Conservation (phyloP, 1,284 basidiomycete species). For the Cerioporus squamosus region DNA sequence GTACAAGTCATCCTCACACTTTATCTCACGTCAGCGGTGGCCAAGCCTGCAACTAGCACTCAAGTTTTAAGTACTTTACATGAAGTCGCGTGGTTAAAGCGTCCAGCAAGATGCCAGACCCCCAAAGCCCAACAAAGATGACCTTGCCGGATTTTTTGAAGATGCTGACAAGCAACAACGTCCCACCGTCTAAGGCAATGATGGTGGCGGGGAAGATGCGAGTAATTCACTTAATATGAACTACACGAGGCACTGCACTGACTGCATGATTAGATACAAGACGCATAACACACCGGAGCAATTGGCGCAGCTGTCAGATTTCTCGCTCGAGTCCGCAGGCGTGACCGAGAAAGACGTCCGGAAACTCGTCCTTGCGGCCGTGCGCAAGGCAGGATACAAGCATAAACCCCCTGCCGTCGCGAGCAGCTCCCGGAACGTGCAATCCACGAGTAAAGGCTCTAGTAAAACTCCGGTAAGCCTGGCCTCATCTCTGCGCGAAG, state of each 20-base stretch:
- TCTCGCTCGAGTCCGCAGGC: slow-evolving; percentile 59
- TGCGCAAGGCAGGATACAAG: slow-evolving; percentile 67
- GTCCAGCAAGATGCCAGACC: too few relatives aligned
- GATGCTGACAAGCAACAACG: slow-evolving; percentile 62
- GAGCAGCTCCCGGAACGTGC: background rate
- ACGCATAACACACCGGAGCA: slow-evolving; percentile 65
- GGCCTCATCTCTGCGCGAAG: too few relatives aligned
- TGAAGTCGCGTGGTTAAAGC: too few relatives aligned
- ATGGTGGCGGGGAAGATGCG: slow-evolving; percentile 78
- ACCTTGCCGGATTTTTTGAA: slow-evolving; percentile 78
- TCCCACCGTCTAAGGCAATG: slow-evolving; percentile 80
- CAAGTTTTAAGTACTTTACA: background rate
- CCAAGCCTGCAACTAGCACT: background rate
- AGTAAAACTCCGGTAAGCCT: background rate
- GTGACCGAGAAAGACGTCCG: slow-evolving; percentile 73
- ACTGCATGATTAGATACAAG: slow-evolving; percentile 64
- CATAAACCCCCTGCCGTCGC: slow-evolving; percentile 22
- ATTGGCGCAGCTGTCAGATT: slow-evolving; percentile 62
- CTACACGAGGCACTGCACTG: slow-evolving; percentile 11
- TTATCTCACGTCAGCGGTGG: too few relatives aligned
- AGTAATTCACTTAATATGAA: slow-evolving; percentile 25
- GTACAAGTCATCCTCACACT: too few relatives aligned
- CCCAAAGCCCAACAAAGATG: slow-evolving; percentile 47
- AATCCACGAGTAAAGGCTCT: background rate
- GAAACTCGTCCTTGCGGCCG: slow-evolving; percentile 62